A percentile compares a stretch with the other conserved stretches of the same genome.
Evolutionary conservation across 176 grass and related monocot species (phyloP).

Genomic region (Aegilops tauschii): DNA sequence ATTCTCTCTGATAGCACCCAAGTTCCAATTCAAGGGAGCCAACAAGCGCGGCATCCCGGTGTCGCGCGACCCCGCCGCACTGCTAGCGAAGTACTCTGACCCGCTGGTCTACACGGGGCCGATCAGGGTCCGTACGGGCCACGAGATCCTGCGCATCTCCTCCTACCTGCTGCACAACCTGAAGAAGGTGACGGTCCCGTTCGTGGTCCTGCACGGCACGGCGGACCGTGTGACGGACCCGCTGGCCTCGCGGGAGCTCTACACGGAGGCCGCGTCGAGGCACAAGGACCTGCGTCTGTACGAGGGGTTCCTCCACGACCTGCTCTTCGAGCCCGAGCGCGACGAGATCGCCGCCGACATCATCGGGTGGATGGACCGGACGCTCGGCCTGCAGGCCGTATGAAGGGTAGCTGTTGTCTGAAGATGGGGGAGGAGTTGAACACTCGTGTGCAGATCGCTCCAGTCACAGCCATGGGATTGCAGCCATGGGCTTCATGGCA

Average conservation of each 20-base stretch:
- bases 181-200: constrained; percentile 71
- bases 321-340: constrained; percentile 91
- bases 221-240: constrained; percentile 91
- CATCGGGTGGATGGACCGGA: constrained; percentile 88
- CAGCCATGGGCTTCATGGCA: not conserved
- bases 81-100: constrained; percentile 89
- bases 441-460: not conserved
- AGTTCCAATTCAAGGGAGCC: constrained; percentile 96
- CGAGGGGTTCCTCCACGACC: constrained; percentile 88
- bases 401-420: not conserved
- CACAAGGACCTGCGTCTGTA: constrained; percentile 82
- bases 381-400: constrained; percentile 24
- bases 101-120: constrained; percentile 89
- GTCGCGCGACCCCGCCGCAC: constrained; percentile 72
- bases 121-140: constrained; percentile 83
- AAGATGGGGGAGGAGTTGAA: not conserved
- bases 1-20: constrained; percentile 75
- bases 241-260: constrained; percentile 74
- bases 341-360: constrained; percentile 76
- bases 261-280: constrained; percentile 51
- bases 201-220: constrained; percentile 90
- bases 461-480: not conserved
- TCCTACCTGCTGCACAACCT: constrained; percentile 75
- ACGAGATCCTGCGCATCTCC: constrained; percentile 86
- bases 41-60: constrained; percentile 93